Evolutionary conservation across 2,329 filamentous ascomycete genomes (phyloP).

Genomic region (Fusarium lyarnte): DNA sequence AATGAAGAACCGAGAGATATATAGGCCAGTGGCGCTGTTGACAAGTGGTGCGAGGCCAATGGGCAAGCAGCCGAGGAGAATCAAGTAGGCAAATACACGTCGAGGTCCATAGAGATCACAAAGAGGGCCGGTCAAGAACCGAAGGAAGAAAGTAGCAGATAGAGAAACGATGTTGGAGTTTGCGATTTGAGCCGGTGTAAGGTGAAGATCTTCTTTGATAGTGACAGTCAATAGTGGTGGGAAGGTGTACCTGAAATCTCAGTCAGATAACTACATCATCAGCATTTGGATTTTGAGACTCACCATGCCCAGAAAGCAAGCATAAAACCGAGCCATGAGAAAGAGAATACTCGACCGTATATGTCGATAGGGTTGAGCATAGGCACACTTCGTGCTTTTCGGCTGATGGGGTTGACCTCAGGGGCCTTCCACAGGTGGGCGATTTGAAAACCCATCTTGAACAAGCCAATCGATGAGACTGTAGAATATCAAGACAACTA

Average conservation of each 20-base stretch:
- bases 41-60: constrained; percentile 84
- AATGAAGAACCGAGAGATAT: constrained; percentile 80
- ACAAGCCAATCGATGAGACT: not conserved
- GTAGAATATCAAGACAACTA: not conserved
- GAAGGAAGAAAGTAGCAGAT: constrained; percentile 74
- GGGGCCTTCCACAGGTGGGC: constrained; percentile 57
- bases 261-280: constrained; percentile 18
- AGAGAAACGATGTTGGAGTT: constrained; percentile 94
- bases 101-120: constrained; percentile 88
- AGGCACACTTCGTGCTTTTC: constrained; percentile 83
- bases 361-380: constrained; percentile 79
- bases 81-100: constrained; percentile 77
- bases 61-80: constrained; percentile 83
- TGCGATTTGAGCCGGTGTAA: constrained; percentile 76
- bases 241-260: constrained; percentile 73
- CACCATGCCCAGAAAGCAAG: constrained; percentile 87
- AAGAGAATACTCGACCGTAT: constrained; percentile 90
- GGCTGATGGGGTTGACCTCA: constrained; percentile 83
- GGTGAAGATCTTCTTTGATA: constrained; percentile 80
- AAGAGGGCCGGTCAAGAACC: constrained; percentile 80
- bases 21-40: constrained; percentile 69
- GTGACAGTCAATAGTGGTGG: constrained; percentile 81
- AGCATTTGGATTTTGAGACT: constrained; percentile 14
- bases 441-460: constrained; percentile 45
- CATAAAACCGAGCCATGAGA: constrained; percentile 88